Base-by-base conservation (phyloP, 1,284 basidiomycete genomes). In the Trichosporon inkin region DNA sequence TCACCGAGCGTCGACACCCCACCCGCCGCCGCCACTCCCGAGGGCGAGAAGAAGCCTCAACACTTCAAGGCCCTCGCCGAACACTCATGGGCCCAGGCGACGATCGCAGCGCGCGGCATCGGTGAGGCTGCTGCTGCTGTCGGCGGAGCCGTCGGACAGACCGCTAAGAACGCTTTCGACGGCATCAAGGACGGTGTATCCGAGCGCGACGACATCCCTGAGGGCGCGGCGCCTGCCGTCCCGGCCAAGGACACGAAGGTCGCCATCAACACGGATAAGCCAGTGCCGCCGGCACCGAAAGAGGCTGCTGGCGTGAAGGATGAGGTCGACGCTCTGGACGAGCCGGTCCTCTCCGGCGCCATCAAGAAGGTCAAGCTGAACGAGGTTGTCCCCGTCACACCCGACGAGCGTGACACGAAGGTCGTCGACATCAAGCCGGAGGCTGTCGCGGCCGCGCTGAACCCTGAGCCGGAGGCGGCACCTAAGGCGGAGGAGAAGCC, bases 41-140 rank as follows among this genome's bases (percentile, higher is more conserved):
- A 70, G 41, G 60, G 41, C 8, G 28, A 54, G 16, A 20, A 35
- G 41, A 32, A 55, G 56, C 41, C 52, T 5, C 32, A 51, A 20
- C 37, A 64, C 47, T 61, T 64, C 44, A 56, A 53, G 55, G 47
- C 54, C 6, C 69, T 73, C 36, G 55, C 67, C 13, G 71, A 70
- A 24, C 68, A 74, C 44, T 66, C 68, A 38, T 78, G 75, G 75
- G 64, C 69, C 24, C 73, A 79, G 62, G 70, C 71, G 2, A 68
- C 68, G 0, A 67, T 77, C 20, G 74, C 71, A 14, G 75, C 73
- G 10, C 67, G 68, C 49, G 76, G 73, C 10, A 63, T 73, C 3
- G 73, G 71, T 11, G 55, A 59, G 10, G 75, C 72, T 2, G 70
- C 73, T 10, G 66, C 57, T 11, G 68, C 68, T 5, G 71, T 77